Conservation (phyloP, 176 grass and related monocot species). For the Zizania latifolia region DNA sequence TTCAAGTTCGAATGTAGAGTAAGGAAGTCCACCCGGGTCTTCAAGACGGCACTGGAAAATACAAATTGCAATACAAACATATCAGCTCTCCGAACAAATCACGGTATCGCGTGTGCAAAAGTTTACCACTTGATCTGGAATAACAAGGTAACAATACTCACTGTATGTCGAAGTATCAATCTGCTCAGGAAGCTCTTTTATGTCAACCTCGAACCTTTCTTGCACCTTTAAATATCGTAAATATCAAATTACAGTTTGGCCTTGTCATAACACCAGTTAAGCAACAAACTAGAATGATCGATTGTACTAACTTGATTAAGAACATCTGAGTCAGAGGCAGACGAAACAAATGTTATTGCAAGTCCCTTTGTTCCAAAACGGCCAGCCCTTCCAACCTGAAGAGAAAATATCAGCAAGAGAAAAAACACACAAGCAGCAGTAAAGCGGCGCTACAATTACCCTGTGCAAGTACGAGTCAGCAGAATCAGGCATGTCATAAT, state of each 20-base stretch:
- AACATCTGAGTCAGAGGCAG: conserved; percentile 74
- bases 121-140: not conserved
- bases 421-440: no score
- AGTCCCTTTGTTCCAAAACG: conserved; percentile 94
- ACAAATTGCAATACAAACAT: not conserved
- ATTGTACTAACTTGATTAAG: conserved; percentile 57
- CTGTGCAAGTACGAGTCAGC: no score
- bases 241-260: conserved; percentile 4
- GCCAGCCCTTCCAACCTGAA: conserved; percentile 36
- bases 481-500: no score
- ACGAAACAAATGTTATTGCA: conserved; percentile 86
- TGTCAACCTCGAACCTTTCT: conserved; percentile 99
- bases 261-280: not conserved
- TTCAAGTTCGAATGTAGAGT: not conserved
- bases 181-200: conserved; percentile 94
- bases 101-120: not conserved
- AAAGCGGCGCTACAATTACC: no score
- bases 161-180: conserved; percentile 96
- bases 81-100: not conserved
- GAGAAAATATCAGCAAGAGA: no score
- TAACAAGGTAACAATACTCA: conserved; percentile 35
- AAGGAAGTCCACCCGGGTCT: not conserved
- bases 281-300: not conserved
- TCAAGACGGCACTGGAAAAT: conserved; percentile 33
- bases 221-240: conserved; percentile 50